A percentile compares a stretch with the other conserved stretches of the same genome.
These are phyloP conservation scores for Croton setiger DNA, from an alignment of 441 rosid species.

Conservation along the genomic window DNA sequence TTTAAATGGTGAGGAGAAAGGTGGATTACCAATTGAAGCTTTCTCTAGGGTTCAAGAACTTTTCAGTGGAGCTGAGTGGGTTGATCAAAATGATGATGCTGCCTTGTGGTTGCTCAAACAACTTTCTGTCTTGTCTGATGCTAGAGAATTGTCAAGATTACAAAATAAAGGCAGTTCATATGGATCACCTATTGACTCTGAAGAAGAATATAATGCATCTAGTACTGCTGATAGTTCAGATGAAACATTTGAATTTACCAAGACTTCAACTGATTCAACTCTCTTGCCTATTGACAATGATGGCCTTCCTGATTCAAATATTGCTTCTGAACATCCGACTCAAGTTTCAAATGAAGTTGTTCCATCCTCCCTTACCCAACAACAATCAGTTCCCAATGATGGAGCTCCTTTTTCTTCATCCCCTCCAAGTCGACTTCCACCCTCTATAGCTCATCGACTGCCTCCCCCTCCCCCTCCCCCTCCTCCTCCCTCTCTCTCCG, in stretches of 20 bases:
- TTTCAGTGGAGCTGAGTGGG: conserved; percentile 86
- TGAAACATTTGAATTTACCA: conserved; percentile 66
- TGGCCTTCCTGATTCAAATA: conserved; percentile 35
- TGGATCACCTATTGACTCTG: conserved; percentile 74
- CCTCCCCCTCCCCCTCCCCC: conserved; percentile 17
- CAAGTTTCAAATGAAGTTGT: conserved; percentile 30
- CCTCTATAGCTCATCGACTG: conserved; percentile 19
- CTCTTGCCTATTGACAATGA: conserved; percentile 38
- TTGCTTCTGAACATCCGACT: conserved; percentile 33
- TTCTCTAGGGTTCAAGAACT: conserved; percentile 96
- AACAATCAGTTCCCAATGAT: conserved; percentile 26
- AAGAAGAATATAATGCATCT: conserved; percentile 86
- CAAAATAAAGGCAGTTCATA: conserved; percentile 64
- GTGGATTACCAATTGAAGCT: conserved; percentile 97
- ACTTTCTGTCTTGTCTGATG: conserved; percentile 78
- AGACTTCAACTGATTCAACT: conserved; percentile 35
- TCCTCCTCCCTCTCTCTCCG: background rate
- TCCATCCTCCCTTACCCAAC: conserved; percentile 30
- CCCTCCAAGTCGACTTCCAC: conserved; percentile 25
- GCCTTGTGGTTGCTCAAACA: conserved; percentile 91
- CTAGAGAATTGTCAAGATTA: conserved; percentile 72
- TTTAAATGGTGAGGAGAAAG: conserved; percentile 86
- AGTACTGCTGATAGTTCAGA: conserved; percentile 95
- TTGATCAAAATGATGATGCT: conserved; percentile 81
- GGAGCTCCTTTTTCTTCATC: conserved; percentile 25